phyloP scores from a whole-genome alignment of 768 basidiomycete genomes.

The Mycena venus region DNA sequence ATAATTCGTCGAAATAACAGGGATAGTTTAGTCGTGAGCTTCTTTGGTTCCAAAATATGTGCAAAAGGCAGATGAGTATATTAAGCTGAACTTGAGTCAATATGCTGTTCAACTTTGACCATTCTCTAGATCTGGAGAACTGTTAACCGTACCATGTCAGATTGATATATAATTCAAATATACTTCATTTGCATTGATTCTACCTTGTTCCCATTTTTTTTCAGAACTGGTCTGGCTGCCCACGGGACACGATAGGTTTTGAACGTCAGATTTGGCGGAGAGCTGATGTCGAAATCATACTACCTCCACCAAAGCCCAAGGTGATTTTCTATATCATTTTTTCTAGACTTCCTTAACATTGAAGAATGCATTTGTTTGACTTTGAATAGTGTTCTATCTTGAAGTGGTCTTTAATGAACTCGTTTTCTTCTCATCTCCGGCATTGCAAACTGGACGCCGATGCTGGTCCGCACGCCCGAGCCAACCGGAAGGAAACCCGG shows the following conservation, averaged over 20 bases:
- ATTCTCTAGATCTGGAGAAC: not conserved
- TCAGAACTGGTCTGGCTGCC: no score
- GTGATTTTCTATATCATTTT: not conserved
- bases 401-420: not conserved
- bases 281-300: not conserved
- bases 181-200: not conserved
- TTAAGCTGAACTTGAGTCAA: not conserved
- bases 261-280: not conserved
- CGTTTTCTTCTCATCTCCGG: not conserved
- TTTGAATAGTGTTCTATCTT: not conserved
- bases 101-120: not conserved
- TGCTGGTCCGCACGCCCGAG: not conserved
- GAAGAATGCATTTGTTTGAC: no score
- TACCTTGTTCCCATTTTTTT: not conserved
- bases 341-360: no score
- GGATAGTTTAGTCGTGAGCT: not conserved
- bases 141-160: not conserved
- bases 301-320: not conserved
- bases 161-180: not conserved
- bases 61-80: not conserved
- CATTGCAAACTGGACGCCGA: not conserved
- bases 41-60: not conserved
- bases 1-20: not conserved
- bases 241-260: not conserved
- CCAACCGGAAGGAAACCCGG: conserved; percentile 4